Evolutionary conservation across 2,329 filamentous ascomycete species (phyloP).

Genomic region (Aulographum hederae): DNA sequence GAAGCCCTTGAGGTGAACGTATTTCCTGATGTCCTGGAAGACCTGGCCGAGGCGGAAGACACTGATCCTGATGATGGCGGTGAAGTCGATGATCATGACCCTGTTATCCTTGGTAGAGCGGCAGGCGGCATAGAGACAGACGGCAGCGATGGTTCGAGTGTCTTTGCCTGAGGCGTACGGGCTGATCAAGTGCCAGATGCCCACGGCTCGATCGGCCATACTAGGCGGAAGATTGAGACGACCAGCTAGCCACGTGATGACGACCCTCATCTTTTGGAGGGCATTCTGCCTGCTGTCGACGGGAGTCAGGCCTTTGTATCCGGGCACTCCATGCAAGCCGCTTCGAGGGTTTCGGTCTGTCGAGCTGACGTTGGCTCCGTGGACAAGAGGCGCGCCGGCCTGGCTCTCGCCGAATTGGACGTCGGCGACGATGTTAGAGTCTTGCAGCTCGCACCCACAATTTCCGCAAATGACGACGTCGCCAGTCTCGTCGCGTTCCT

Average conservation of each 20-base stretch:
- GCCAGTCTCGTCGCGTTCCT: slow-evolving; percentile 11
- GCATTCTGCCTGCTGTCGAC: slow-evolving; percentile 1
- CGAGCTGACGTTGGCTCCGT: slow-evolving; percentile 73
- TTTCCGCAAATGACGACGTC: slow-evolving; percentile 47
- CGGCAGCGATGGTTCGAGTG: slow-evolving; percentile 70
- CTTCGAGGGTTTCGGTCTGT: slow-evolving; percentile 64
- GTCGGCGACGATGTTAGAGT: slow-evolving; percentile 81
- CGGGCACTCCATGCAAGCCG: slow-evolving; percentile 29
- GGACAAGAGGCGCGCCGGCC: slow-evolving; percentile 71
- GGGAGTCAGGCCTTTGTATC: slow-evolving; percentile 24
- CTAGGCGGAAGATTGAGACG: slow-evolving; percentile 3
- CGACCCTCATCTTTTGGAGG: slow-evolving; percentile 1
- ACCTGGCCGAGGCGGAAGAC: slow-evolving; percentile 83
- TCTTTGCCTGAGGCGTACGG: slow-evolving; percentile 78
- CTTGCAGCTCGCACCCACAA: slow-evolving; percentile 70
- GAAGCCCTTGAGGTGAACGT: slow-evolving; percentile 14
- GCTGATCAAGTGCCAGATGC: slow-evolving; percentile 57
- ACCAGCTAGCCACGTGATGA: slow-evolving; percentile 1
- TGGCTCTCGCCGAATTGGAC: slow-evolving; percentile 80
- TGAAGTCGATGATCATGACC: slow-evolving; percentile 88
- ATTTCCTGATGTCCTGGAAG: slow-evolving; percentile 43
- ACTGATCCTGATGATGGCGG: slow-evolving; percentile 68
- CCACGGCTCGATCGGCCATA: slow-evolving; percentile 37
- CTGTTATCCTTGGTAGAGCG: slow-evolving; percentile 58
- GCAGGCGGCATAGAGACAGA: slow-evolving; percentile 79